phyloP scores from a whole-genome alignment of 164 flowering plant species.

The Tetrastigma voinierianum region DNA sequence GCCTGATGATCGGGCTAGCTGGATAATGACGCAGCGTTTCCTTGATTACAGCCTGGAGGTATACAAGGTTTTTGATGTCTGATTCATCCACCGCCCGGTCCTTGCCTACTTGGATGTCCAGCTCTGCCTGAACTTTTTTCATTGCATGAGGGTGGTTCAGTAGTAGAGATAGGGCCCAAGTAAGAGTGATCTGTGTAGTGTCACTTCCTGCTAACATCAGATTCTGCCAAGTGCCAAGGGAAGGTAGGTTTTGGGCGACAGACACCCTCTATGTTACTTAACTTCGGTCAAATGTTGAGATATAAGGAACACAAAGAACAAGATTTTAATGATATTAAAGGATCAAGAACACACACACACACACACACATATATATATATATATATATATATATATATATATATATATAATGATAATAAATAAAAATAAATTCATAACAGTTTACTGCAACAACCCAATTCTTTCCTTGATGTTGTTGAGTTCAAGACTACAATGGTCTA shows the following conservation, averaged over 20 bases:
- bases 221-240: not conserved
- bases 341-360: no score
- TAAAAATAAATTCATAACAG: no score
- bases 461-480: no score
- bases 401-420: no score
- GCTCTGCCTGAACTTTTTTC: slow-evolving; percentile 13
- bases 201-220: slow-evolving; percentile 12
- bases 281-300: no score
- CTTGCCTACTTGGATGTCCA: slow-evolving; percentile 12
- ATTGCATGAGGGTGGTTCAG: slow-evolving; percentile 6
- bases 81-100: slow-evolving; percentile 11
- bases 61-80: slow-evolving; percentile 9
- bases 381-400: no score
- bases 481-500: no score
- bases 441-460: no score
- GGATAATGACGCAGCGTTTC: slow-evolving; percentile 24
- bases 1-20: slow-evolving; percentile 6
- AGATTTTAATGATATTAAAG: no score
- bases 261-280: not conserved
- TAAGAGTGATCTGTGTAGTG: slow-evolving; percentile 12
- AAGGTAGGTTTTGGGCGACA: not conserved
- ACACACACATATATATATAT: no score
- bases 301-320: no score
- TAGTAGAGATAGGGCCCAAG: slow-evolving; percentile 16
- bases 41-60: slow-evolving; percentile 23